Evolutionary conservation across 1,284 basidiomycete genomes (phyloP).

Genomic region (Anthracocystis walkeri): DNA sequence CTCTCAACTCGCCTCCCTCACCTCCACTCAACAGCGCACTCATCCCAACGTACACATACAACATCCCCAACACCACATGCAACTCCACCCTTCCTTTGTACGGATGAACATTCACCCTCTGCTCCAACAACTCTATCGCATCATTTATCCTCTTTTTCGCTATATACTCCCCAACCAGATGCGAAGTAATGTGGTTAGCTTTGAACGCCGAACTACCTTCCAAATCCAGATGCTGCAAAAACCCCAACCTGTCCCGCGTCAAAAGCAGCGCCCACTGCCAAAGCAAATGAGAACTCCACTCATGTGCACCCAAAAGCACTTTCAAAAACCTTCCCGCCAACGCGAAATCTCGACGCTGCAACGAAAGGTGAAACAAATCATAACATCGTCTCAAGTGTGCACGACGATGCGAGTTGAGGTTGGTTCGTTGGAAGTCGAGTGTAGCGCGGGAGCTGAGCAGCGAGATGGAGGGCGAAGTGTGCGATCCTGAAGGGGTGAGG

Average conservation of each 20-base stretch:
- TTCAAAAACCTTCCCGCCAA: conserved; percentile 21
- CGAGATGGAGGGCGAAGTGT: conserved; percentile 15
- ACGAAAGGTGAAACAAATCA: conserved; percentile 24
- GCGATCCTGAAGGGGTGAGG: conserved; percentile 12
- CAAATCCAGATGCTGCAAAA: conserved; percentile 19
- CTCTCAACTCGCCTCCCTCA: conserved; percentile 6
- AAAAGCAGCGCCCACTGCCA: conserved; percentile 15
- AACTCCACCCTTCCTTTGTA: conserved; percentile 29
- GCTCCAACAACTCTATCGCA: conserved; percentile 37
- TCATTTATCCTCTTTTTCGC: conserved; percentile 11
- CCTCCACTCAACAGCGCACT: conserved; percentile 5
- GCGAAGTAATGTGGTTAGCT: conserved; percentile 11
- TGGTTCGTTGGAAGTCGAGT: conserved; percentile 4
- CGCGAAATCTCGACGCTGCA: conserved; percentile 13
- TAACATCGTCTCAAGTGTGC: conserved; percentile 30
- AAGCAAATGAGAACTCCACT: conserved; percentile 24
- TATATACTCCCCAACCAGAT: conserved; percentile 28
- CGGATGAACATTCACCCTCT: conserved; percentile 29
- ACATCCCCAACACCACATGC: conserved; percentile 27
- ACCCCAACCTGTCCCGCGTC: conserved; percentile 2
- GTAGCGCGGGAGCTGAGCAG: conserved; percentile 18
- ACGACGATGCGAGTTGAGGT: conserved; percentile 19
- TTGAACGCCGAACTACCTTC: conserved; percentile 21
- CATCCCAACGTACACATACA: conserved; percentile 36
- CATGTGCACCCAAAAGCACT: conserved; percentile 29